Evolutionary conservation across 2,329 filamentous ascomycete species (phyloP).

Genomic region (Colletotrichum orchidophilum): DNA sequence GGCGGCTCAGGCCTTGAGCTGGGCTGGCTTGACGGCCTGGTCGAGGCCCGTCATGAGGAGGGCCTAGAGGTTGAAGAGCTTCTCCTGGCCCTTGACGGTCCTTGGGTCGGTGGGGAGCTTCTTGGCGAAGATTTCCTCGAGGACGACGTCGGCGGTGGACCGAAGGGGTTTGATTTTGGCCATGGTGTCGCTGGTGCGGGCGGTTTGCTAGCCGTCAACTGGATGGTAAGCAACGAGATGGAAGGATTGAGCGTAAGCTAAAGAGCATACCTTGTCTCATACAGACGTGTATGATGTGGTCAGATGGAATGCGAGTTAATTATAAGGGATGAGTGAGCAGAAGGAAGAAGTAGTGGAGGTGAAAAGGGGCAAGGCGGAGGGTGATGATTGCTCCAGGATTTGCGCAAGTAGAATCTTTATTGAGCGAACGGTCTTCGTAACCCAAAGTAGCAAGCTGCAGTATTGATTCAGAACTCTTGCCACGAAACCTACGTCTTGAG

Average conservation of each 20-base stretch:
- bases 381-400: neutral
- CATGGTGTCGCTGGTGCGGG: neutral
- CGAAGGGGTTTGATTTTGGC: neutral
- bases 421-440: too few species aligned
- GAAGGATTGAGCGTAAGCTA: neutral
- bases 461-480: too few species aligned
- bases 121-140: neutral
- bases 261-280: neutral
- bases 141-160: neutral
- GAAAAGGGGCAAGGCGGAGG: neutral
- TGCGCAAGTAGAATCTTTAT: neutral
- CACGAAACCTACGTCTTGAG: neutral
- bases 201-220: neutral
- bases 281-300: neutral
- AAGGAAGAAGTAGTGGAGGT: neutral
- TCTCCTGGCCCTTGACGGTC: neutral
- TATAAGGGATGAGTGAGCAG: neutral
- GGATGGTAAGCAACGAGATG: neutral
- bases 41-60: neutral
- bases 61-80: neutral
- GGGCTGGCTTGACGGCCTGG: neutral
- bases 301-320: neutral
- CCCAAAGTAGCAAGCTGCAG: too few species aligned
- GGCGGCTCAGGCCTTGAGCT: neutral
- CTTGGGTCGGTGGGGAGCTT: neutral